phyloP scores from a whole-genome alignment of 345 rosid genomes.

The Eucalyptus regnans region DNA sequence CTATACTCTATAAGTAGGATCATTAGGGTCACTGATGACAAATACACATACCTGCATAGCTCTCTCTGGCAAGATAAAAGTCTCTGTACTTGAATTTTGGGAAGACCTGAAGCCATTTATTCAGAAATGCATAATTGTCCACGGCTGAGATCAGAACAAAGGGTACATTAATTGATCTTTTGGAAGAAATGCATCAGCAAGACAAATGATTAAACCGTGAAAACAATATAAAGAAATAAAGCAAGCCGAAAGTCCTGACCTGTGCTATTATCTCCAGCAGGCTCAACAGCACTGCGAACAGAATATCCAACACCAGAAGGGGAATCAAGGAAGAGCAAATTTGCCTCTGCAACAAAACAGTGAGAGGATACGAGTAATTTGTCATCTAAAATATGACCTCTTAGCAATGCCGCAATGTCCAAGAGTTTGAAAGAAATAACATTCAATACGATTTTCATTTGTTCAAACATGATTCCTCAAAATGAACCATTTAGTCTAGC shows the following conservation, averaged over 20 bases:
- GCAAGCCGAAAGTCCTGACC: accelerated
- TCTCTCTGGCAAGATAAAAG: neutral
- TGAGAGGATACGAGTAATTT: neutral
- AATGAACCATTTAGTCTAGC: neutral
- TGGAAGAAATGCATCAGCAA: neutral
- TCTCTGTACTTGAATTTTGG: neutral
- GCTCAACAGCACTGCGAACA: neutral
- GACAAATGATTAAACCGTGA: neutral
- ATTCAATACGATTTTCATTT: neutral
- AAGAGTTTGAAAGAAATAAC: neutral
- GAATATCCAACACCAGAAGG: neutral
- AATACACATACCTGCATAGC: neutral
- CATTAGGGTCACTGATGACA: neutral
- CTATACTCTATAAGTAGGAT: neutral
- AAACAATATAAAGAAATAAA: neutral
- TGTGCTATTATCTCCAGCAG: neutral
- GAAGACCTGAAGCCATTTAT: neutral
- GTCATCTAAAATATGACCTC: neutral
- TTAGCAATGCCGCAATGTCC: neutral
- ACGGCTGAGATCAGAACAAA: neutral
- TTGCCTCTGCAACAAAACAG: neutral
- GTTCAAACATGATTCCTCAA: neutral
- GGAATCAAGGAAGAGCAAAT: neutral
- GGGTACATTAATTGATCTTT: neutral
- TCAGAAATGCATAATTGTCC: neutral